These are phyloP conservation scores for Asterochloris sp. DNA, from an alignment of 139 green algal species.

Conservation along the genomic window DNA sequence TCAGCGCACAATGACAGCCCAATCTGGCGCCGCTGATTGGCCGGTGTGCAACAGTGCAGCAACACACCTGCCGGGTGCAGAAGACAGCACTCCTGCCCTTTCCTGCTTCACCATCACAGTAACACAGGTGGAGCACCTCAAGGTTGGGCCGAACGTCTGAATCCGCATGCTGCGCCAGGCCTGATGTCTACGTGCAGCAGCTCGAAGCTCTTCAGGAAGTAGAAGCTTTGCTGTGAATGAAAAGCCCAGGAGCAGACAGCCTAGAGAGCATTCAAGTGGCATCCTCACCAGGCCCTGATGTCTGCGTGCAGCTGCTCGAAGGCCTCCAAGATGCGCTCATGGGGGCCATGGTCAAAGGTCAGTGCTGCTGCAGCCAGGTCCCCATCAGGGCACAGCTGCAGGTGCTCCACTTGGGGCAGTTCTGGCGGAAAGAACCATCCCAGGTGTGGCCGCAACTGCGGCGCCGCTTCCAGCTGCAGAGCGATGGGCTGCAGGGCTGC, in stretches of 20 bases:
- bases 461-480: constrained; percentile 1
- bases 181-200: constrained; percentile 10
- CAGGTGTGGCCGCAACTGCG: neutral
- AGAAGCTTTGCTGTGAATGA: too few relatives aligned
- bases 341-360: neutral
- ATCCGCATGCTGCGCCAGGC: neutral
- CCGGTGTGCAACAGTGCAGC: too few relatives aligned
- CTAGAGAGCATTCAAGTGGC: too few relatives aligned
- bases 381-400: neutral
- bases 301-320: constrained; percentile 10
- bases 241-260: too few relatives aligned
- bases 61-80: too few relatives aligned
- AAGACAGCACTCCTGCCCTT: too few relatives aligned
- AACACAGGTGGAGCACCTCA: too few relatives aligned
- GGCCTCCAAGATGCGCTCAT: constrained; percentile 3
- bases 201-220: neutral
- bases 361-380: constrained; percentile 1
- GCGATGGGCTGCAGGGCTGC: too few relatives aligned
- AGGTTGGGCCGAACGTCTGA: too few relatives aligned
- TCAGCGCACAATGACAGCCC: too few relatives aligned
- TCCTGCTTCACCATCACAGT: too few relatives aligned
- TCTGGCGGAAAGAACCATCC: constrained; percentile 3
- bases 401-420: neutral
- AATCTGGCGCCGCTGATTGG: too few relatives aligned
- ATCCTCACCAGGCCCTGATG: neutral